phyloP scores from a whole-genome alignment of 2,329 filamentous ascomycete genomes.

The Aspergillus quadricinctus region DNA sequence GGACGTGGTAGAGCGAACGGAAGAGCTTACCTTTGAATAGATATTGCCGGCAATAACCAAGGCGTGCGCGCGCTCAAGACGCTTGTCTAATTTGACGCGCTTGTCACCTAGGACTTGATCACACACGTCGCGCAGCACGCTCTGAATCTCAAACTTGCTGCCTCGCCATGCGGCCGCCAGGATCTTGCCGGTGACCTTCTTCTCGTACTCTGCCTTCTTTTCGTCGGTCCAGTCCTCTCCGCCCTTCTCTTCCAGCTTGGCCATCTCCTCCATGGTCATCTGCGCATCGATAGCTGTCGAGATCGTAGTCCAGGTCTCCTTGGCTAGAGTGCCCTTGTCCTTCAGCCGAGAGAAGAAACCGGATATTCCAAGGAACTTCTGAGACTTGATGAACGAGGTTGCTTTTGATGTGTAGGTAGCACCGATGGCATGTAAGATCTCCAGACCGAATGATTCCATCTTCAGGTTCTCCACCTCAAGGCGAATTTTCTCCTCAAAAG shows the following conservation, averaged over 20 bases:
- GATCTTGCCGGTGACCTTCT: slow-evolving; percentile 95
- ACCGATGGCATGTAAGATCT: slow-evolving; percentile 93
- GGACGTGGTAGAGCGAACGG: neutral
- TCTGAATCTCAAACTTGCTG: slow-evolving; percentile 96
- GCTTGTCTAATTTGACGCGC: slow-evolving; percentile 75
- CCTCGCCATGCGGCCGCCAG: slow-evolving; percentile 94
- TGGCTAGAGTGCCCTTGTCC: slow-evolving; percentile 94
- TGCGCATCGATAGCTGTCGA: slow-evolving; percentile 94
- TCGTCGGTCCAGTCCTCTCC: slow-evolving; percentile 98
- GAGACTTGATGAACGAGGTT: slow-evolving; percentile 81
- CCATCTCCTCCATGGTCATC: slow-evolving; percentile 99
- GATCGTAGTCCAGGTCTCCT: slow-evolving; percentile 98
- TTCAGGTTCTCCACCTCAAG: slow-evolving; percentile 97
- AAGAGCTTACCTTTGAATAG: slow-evolving; percentile 68
- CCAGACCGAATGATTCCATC: slow-evolving; percentile 97
- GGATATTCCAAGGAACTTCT: slow-evolving; percentile 93
- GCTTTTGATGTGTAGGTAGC: slow-evolving; percentile 86
- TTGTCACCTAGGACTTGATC: slow-evolving; percentile 78
- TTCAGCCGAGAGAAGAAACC: slow-evolving; percentile 92
- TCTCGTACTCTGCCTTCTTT: slow-evolving; percentile 92
- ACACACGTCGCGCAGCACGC: slow-evolving; percentile 90
- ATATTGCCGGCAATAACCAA: slow-evolving; percentile 85
- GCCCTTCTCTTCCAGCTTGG: slow-evolving; percentile 86
- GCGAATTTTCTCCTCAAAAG: slow-evolving; percentile 90
- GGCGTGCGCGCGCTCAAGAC: slow-evolving; percentile 85